Percentiles rank a stretch among this genome's conserved stretches.
Evolutionary conservation across 139 green algal species (phyloP).

Genomic region (Diplosphaera chodatii): DNA sequence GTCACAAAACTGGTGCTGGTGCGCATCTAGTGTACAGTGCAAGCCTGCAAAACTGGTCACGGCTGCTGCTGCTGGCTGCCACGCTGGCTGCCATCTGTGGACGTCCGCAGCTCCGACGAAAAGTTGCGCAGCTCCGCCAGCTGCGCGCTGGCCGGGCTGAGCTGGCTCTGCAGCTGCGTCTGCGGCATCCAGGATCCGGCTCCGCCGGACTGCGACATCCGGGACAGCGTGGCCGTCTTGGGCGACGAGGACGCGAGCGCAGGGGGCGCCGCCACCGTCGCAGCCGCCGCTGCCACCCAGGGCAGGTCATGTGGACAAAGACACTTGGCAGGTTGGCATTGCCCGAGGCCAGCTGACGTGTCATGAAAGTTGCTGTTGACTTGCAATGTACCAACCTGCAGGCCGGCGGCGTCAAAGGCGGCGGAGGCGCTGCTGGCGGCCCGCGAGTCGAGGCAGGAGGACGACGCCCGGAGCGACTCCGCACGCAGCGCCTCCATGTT

Average conservation of each 20-base stretch:
- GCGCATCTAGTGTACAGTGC: no score
- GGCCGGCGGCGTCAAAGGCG: background rate
- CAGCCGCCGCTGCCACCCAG: background rate
- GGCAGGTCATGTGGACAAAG: background rate
- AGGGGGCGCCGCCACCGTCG: no score
- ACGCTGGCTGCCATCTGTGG: background rate
- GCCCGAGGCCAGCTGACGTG: no score
- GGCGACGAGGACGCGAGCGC: background rate
- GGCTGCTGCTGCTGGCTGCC: no score
- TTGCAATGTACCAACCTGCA: background rate
- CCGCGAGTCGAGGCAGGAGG: background rate
- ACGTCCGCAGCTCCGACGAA: background rate
- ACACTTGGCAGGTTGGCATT: background rate
- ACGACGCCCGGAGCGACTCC: background rate
- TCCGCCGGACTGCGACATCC: background rate
- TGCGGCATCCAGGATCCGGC: background rate
- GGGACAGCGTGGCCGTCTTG: no score
- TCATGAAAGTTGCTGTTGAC: background rate
- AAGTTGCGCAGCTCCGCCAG: background rate
- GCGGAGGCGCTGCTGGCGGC: background rate
- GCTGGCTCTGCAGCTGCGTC: background rate
- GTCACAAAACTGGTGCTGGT: no score
- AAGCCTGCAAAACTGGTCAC: no score
- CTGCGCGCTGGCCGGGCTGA: background rate
- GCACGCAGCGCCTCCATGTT: slow-evolving; percentile 19